phyloP scores from a whole-genome alignment of 768 basidiomycete genomes.

The Calocybe gangraenosa region DNA sequence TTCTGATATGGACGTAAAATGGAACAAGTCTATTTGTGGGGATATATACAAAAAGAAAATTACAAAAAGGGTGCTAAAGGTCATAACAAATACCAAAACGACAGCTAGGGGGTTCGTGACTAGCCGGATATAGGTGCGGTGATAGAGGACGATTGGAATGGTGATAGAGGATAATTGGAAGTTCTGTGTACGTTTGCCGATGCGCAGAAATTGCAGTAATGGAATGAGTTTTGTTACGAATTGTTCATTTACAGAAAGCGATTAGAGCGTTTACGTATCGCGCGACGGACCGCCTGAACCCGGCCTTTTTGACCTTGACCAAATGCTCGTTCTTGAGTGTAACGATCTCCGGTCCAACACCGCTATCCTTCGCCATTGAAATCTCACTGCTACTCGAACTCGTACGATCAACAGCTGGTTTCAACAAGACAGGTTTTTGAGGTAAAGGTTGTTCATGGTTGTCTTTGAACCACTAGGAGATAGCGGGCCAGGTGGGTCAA shows the following conservation, averaged over 20 bases:
- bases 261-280: not conserved
- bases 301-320: not conserved
- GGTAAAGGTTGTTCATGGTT: slow-evolving; percentile 6
- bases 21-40: no score
- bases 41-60: no score
- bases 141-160: no score
- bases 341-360: not conserved
- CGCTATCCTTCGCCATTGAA: not conserved
- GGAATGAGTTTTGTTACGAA: not conserved
- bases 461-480: slow-evolving; percentile 36
- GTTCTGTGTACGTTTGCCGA: no score
- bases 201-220: no score
- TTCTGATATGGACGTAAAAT: no score
- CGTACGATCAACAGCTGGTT: not conserved
- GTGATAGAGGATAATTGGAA: no score
- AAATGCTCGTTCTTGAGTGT: not conserved
- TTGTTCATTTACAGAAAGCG: not conserved
- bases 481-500: not conserved
- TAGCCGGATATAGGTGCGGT: no score
- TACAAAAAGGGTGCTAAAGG: no score
- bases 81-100: no score
- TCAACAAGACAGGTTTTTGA: not conserved
- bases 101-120: no score
- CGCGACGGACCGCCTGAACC: not conserved
- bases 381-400: not conserved